Conservation (phyloP, 306 rosid species). For the Pachyrhizus erosus region DNA sequence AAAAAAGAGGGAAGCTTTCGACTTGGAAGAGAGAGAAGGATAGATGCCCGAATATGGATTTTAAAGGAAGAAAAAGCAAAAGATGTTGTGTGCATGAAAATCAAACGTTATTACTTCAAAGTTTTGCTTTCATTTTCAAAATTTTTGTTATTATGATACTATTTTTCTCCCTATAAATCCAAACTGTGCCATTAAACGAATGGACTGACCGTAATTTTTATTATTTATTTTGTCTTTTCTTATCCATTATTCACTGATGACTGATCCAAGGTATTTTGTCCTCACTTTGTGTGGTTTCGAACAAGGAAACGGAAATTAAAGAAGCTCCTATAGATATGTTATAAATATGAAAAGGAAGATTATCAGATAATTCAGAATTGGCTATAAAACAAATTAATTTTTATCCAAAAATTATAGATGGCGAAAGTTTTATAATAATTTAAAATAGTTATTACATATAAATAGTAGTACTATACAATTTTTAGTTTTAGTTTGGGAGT, state of each 20-base stretch:
- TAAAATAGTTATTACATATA: no score
- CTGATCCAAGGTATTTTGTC: constrained; percentile 39
- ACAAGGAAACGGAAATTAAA: background rate
- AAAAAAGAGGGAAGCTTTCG: constrained; percentile 37
- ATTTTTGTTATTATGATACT: background rate
- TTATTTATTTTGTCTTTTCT: constrained; percentile 38
- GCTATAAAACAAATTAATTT: background rate
- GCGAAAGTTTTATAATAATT: no score
- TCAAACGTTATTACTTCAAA: constrained; percentile 38
- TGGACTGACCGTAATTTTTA: background rate
- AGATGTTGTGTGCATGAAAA: constrained; percentile 49
- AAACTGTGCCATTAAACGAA: constrained; percentile 9
- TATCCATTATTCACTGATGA: constrained; percentile 17
- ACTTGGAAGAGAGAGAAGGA: constrained; percentile 36
- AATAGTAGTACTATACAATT: background rate
- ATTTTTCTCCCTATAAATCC: constrained; percentile 7
- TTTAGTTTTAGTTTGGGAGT: background rate
- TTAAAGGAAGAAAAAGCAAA: constrained; percentile 43
- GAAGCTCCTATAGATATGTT: background rate
- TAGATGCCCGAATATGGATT: constrained; percentile 33
- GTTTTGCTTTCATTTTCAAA: constrained; percentile 33
- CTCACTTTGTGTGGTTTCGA: background rate
- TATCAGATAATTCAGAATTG: background rate
- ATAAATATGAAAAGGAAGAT: background rate
- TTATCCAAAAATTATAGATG: background rate